Percentiles rank a stretch among this genome's conserved stretches.
Conservation (phyloP, 202 grass and related monocot species). For the Saccharum hybrid region DNA sequence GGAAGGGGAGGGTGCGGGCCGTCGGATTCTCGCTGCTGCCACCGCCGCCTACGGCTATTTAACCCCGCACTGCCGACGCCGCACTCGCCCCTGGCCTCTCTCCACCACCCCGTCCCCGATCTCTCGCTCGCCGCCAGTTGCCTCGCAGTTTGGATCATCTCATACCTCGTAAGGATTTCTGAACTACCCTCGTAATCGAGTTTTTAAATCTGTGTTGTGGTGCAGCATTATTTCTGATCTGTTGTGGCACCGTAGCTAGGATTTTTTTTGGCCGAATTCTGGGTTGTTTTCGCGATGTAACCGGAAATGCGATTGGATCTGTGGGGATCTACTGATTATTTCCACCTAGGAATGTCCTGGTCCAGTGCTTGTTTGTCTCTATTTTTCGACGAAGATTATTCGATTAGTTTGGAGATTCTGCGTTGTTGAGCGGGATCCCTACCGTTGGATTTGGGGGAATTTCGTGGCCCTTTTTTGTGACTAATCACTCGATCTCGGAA, state of each 20-base stretch:
- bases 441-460: neutral
- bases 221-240: neutral
- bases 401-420: neutral
- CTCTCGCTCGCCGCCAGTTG: neutral
- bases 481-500: neutral
- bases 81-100: constrained; percentile 19
- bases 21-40: neutral
- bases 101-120: constrained; percentile 7
- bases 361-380: neutral
- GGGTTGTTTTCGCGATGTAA: neutral
- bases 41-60: constrained; percentile 43
- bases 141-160: constrained; percentile 1
- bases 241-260: neutral
- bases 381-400: neutral
- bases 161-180: constrained; percentile 31
- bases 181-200: neutral
- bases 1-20: neutral
- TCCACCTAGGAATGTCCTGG: neutral
- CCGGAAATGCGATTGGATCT: neutral
- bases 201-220: neutral
- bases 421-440: neutral
- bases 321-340: neutral
- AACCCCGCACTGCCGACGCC: constrained; percentile 26
- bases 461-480: neutral
- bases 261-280: neutral